Conservation (phyloP, 768 basidiomycete species). For the Agrocybe pediades region DNA sequence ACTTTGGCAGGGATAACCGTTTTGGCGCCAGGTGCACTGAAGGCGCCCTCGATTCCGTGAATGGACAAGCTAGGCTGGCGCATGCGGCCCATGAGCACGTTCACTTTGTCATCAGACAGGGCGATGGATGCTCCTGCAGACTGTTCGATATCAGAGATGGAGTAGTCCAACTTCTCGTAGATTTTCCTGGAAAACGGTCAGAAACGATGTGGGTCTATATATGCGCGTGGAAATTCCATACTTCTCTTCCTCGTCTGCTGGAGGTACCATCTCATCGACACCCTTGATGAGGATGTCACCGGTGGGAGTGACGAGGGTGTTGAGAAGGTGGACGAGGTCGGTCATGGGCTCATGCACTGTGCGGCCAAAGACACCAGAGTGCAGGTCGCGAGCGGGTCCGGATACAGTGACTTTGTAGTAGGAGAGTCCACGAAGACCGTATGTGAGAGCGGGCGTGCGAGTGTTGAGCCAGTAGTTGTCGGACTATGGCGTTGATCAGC, state of each 20-base stretch:
- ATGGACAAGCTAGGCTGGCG: constrained; percentile 84
- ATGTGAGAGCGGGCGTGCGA: constrained; percentile 79
- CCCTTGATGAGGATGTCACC: constrained; percentile 92
- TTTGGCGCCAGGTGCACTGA: constrained; percentile 79
- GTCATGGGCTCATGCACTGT: constrained; percentile 94
- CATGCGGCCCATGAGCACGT: constrained; percentile 92
- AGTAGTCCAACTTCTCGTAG: constrained; percentile 77
- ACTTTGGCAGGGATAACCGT: constrained; percentile 95
- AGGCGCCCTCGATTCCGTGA: constrained; percentile 96
- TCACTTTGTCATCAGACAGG: constrained; percentile 74
- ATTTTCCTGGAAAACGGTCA: constrained; percentile 45
- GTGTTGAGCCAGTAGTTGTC: constrained; percentile 96
- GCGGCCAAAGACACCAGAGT: constrained; percentile 86
- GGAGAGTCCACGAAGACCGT: constrained; percentile 84
- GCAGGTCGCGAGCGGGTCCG: constrained; percentile 86
- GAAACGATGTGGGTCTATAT: background rate
- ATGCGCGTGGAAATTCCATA: constrained; percentile 22
- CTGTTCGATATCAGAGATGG: constrained; percentile 69
- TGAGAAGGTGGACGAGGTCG: constrained; percentile 82
- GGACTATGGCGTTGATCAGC: constrained; percentile 43
- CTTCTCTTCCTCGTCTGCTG: constrained; percentile 74
- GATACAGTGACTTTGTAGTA: constrained; percentile 85
- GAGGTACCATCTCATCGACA: constrained; percentile 80
- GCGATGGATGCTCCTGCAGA: constrained; percentile 78
- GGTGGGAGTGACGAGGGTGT: constrained; percentile 75